Evolutionary conservation across 1,284 basidiomycete genomes (phyloP).

Genomic region (Chondrostereum purpureum): DNA sequence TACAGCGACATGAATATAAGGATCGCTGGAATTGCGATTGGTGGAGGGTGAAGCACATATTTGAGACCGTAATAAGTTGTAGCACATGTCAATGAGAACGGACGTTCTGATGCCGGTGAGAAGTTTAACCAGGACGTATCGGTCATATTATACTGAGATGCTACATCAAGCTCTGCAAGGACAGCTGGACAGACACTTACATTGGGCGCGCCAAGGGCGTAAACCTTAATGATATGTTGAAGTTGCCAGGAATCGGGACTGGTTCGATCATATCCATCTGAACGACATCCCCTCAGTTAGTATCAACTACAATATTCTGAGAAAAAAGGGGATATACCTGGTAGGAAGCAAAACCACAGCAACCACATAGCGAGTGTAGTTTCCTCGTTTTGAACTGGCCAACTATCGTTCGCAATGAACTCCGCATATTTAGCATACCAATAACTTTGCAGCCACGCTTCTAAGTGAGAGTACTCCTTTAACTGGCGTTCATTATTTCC

Average conservation of each 20-base stretch:
- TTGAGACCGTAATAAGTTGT: constrained; percentile 33
- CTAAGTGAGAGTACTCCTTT: constrained; percentile 43
- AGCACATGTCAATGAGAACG: constrained; percentile 8
- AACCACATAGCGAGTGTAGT: constrained; percentile 65
- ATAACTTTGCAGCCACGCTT: constrained; percentile 43
- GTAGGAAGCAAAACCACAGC: constrained; percentile 61
- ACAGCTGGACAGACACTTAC: constrained; percentile 29
- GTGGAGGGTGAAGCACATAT: constrained; percentile 41
- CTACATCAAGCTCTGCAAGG: constrained; percentile 1
- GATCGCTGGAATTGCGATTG: constrained; percentile 62
- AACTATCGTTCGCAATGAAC: constrained; percentile 42
- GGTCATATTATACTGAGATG: constrained; percentile 52
- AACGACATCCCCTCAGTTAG: constrained; percentile 1
- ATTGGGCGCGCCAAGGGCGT: constrained; percentile 61
- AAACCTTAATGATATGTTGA: constrained; percentile 46
- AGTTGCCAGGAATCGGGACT: constrained; percentile 36
- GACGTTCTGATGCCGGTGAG: constrained; percentile 25
- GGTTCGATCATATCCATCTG: constrained; percentile 43
- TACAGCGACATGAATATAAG: constrained; percentile 57
- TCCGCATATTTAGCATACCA: constrained; percentile 41
- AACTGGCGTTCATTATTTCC: constrained; percentile 71
- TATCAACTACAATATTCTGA: constrained; percentile 7
- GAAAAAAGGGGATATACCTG: constrained; percentile 36
- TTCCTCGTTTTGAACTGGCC: constrained; percentile 49
- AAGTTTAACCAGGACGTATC: constrained; percentile 54